These are phyloP conservation scores for Hyaloscypha bicolor DNA, from an alignment of 495 filamentous ascomycete species.

Conservation along the genomic window DNA sequence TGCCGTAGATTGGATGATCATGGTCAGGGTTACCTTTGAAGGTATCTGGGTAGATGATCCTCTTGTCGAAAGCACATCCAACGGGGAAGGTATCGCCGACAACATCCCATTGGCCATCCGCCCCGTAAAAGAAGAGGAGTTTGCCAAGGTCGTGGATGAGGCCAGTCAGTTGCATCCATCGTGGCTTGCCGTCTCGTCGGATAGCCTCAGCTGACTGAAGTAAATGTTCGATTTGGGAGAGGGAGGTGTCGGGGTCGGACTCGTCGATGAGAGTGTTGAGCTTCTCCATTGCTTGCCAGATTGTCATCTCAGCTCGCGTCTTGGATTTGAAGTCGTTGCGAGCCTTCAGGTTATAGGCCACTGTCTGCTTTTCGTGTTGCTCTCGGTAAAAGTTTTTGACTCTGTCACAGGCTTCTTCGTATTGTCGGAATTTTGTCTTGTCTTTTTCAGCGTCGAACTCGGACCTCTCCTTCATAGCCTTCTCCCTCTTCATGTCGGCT, in stretches of 20 bases:
- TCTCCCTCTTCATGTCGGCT: slow-evolving; percentile 50
- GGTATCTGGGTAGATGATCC: slow-evolving; percentile 76
- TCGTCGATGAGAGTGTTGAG: slow-evolving; percentile 88
- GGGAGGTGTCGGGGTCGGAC: slow-evolving; percentile 82
- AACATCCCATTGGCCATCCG: slow-evolving; percentile 87
- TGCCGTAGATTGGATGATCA: slow-evolving; percentile 65
- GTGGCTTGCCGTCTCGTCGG: slow-evolving; percentile 82
- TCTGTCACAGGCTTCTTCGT: slow-evolving; percentile 74
- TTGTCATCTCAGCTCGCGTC: slow-evolving; percentile 70
- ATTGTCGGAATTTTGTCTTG: slow-evolving; percentile 80
- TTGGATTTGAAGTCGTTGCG: slow-evolving; percentile 70
- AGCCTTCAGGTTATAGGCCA: slow-evolving; percentile 78
- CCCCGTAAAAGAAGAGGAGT: slow-evolving; percentile 81
- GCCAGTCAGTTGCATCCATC: slow-evolving; percentile 90
- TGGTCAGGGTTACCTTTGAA: slow-evolving; percentile 71
- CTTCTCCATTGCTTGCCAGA: slow-evolving; percentile 91
- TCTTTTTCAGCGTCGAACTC: slow-evolving; percentile 77
- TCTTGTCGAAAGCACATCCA: slow-evolving; percentile 76
- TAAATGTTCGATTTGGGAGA: slow-evolving; percentile 86
- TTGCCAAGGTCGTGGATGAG: slow-evolving; percentile 92
- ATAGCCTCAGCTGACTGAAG: slow-evolving; percentile 87
- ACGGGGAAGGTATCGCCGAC: slow-evolving; percentile 92
- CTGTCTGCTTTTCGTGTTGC: slow-evolving; percentile 83
- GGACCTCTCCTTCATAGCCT: slow-evolving; percentile 61
- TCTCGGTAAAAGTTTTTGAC: slow-evolving; percentile 84